Base-by-base conservation (phyloP, 495 filamentous ascomycete genomes). In the Schizothecium vesticola region DNA sequence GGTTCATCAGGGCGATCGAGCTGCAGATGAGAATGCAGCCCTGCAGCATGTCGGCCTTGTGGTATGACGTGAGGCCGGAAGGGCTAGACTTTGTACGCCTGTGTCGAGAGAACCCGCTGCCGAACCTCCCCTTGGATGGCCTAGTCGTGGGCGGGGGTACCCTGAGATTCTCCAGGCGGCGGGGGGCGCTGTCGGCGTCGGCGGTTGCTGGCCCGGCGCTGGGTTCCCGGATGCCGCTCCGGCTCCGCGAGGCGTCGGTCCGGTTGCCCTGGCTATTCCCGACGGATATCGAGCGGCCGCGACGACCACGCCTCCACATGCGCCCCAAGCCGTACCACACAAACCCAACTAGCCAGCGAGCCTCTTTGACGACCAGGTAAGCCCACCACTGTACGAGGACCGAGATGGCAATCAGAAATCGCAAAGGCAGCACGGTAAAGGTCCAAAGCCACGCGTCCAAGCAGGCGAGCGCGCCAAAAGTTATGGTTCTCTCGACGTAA, bases 391-490 rank as follows among this genome's bases (percentile, higher is more conserved):
- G 85, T 2, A 87, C 76, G 29, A 98, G 79, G 2, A 98, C 88
- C 2, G 88, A 86, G 0, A 94, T 69, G 11, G 95, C 93, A 69
- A 93, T 92, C 63, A 94, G 75, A 75, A 99, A 98, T 0, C 95
- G 87, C 64, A 99, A 84, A 12, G 95, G 95, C 8, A 98, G 80
- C 31, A 99, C 93, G 0, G 96, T 99, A 68, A 98, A 96, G 0
- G 93, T 93, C 78, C 96, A 93, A 5, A 98, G 84, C 95, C 94
- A 99, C n/a, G 93, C 90, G 80, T 99, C 95, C 31, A 98, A 81
- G 77, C 95, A 98, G 29, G 94, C 92, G 24, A 97, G 74, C 11
- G 90, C 87, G 8, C 95, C 95, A 80, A 99, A 98, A 71, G 86
- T 87, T 22, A 99, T 83, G 1, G 92, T 86, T 65, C 89, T 86